Conservation (phyloP, 2,329 filamentous ascomycete species). For the Neopestalotiopsis sp. region DNA sequence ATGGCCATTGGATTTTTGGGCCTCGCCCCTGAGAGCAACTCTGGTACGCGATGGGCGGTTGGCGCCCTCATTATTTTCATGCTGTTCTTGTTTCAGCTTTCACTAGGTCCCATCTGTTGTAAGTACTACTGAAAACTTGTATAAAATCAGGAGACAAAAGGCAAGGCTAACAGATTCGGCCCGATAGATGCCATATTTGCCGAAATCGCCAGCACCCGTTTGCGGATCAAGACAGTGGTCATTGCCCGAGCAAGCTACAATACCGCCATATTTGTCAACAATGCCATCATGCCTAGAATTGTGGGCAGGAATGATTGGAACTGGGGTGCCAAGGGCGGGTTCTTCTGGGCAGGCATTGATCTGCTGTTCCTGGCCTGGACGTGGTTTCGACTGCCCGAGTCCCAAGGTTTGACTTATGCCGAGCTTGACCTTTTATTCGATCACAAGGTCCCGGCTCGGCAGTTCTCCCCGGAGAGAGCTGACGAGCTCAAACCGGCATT, state of each 20-base stretch:
- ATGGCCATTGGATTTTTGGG: conserved; percentile 19
- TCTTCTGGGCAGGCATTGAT: conserved; percentile 20
- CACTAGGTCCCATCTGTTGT: conserved; percentile 18
- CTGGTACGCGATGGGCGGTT: conserved; percentile 19
- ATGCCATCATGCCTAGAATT: conserved; percentile 21
- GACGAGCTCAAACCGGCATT: conserved; percentile 11
- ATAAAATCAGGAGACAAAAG: too few species aligned
- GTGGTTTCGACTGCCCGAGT: conserved; percentile 22
- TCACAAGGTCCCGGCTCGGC: conserved; percentile 17
- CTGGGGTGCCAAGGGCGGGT: conserved; percentile 20
- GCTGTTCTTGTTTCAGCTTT: conserved; percentile 21
- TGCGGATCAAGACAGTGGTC: conserved; percentile 19
- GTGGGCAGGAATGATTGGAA: conserved; percentile 18
- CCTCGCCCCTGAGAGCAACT: conserved; percentile 12
- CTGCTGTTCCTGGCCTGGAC: conserved; percentile 18
- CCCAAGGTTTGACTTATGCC: conserved; percentile 15
- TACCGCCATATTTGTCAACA: conserved; percentile 15
- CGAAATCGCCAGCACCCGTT: conserved; percentile 19
- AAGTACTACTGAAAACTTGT: too few species aligned
- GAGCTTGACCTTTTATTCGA: conserved; percentile 22
- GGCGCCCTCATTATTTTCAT: conserved; percentile 21
- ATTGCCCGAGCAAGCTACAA: conserved; percentile 20
- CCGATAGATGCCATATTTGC: conserved; percentile 11
- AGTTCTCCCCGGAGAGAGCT: conserved; percentile 17
- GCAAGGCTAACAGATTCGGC: too few species aligned